Evolutionary conservation across 805 yeast species (phyloP), one percentile per base, ranked within the genome.

Genomic region (Trichomonascus vanleenenianus): DNA sequence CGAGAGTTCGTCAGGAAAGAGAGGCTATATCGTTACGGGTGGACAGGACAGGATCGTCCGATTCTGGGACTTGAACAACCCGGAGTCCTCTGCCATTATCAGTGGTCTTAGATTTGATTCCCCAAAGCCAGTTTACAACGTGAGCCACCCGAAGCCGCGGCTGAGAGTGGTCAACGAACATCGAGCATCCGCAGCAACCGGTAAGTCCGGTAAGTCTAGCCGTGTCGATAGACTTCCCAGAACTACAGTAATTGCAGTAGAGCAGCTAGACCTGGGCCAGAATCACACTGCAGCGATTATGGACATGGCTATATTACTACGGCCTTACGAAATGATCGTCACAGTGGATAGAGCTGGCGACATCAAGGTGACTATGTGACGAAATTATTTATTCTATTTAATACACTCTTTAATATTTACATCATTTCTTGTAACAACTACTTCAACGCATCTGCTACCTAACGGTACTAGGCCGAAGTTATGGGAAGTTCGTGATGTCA

Each of bases 261-360:
- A 70, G 40, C 81, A 76, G 46, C 67, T 64, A 27, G 71, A 65
- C 25, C 43, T 67, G 15, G 64, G 71, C 40, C 64, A 67, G 42
- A 67, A 66, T 37, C 83, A 78, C 48, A 71, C 67, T 33, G 85
- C 81, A 46, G 53, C 65, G 2, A 70, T 83, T 32, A 69, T 70
- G 2, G 81, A 67, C 34, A 62, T 81, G 3, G 71, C 70, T 0
- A 55, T 74, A 14, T 59, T 78, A 12, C 51, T 64, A 12, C 56
- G 61, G 8, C 86, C 86, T 0, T 74, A 72, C 47, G 76, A 74
- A 35, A 73, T 84, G 78, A 59, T 84, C 2, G 64, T 85, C 2
- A 70, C 83, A 2, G 86, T 67, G 2, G 94, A 85, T 53, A 65
- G 86, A 46, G 71, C 76, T 36, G 95, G 95, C 0, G 67, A 65